Base-by-base conservation (phyloP, 306 rosid species). In the Geum urbanum region DNA sequence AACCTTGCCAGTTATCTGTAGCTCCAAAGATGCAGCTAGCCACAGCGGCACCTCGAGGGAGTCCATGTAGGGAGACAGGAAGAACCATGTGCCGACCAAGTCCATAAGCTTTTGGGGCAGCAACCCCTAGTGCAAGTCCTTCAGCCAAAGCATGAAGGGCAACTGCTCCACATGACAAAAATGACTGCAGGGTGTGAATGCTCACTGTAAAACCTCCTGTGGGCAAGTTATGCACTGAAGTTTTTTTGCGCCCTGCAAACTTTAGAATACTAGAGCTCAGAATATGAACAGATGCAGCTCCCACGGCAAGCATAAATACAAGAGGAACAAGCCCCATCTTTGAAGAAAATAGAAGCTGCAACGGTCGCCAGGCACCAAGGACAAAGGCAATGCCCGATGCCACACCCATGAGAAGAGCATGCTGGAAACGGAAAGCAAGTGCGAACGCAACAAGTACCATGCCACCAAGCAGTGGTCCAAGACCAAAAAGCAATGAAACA, bases 61-160 rank as follows among this genome's bases (percentile, higher is more conserved):
- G 95, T 13, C 99, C 99, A 0, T 95, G 99, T 22, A 95, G 86
- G 69, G 97, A 95, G 79, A 91, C 97, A 0, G 99, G 99, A 75
- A 95, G 97, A 76, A 95, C 97, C 85, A 95, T 91, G 80, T 95
- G 95, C 55, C 91, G 96, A 39, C 97, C 99, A 0, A 91, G 91
- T 49, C 97, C 99, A 58, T 89, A 89, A 22, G 99, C 99, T 79
- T 95, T 91, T 58, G 99, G 99, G 9, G 99, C 99, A 44, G 99
- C 99, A n/a, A 95, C 99, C 58, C 99, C 99, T 53, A 95, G 80
- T 1, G 97, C 99, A 58, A 95, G 96, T 60, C 99, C 99, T 85
- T 95, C 99, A 0, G 97, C 97, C 80, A 91, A 72, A 22, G 99
- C 99, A 24, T 95, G 99, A 19, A 91, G 45, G 27, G 97, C 99